Base-by-base conservation (phyloP, 768 basidiomycete species). In the Suillus paluster region DNA sequence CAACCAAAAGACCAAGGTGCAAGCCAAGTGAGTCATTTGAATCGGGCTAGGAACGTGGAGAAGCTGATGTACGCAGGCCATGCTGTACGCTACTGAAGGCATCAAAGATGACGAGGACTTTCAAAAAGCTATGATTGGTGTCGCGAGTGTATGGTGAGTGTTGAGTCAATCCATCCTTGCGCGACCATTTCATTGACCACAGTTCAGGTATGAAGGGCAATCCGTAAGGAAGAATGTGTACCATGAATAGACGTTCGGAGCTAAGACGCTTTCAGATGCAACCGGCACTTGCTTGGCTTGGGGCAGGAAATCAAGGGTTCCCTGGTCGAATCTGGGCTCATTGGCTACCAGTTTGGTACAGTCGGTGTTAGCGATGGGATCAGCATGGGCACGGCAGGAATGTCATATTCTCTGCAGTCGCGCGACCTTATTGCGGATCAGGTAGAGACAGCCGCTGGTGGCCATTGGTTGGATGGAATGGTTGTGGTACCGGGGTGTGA, bases 31-130 rank as follows among this genome's bases (percentile, higher is more conserved):
- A 25, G 70, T 64, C 41, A 21, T 27, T 23, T 30, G 10, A 48
- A 33, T 33, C 10, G 55, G 46, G 64, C 30, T 8, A 23, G 15
- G 25, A 30, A 58, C 48, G 10, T 21, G 33, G 21, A 59, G 34
- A 60, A 58, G 33, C 38, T 52, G 14, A 49, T 50, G 58, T 12
- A 0, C 23, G 25, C 70, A 97, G 93, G 97, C 97, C 38, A 99
- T 99, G 97, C 80, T 99, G 54, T 99, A 95, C 77, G 97, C 95
- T n/a, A 99, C 97, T 1, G 97, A 98, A 39, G 96, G 94, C 34
- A 85, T 99, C 64, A 79, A 83, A 27, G 78, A 69, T 17, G 91
- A 97, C 66, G 84, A 81, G 2, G 97, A 99, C 79, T 91, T 99
- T 64, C 80, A 92, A 71, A 98, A 97, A 74, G 88, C 96, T 49